These are phyloP conservation scores for Circinella umbellata DNA, from an alignment of 371 early-diverging fungal species.

Conservation along the genomic window DNA sequence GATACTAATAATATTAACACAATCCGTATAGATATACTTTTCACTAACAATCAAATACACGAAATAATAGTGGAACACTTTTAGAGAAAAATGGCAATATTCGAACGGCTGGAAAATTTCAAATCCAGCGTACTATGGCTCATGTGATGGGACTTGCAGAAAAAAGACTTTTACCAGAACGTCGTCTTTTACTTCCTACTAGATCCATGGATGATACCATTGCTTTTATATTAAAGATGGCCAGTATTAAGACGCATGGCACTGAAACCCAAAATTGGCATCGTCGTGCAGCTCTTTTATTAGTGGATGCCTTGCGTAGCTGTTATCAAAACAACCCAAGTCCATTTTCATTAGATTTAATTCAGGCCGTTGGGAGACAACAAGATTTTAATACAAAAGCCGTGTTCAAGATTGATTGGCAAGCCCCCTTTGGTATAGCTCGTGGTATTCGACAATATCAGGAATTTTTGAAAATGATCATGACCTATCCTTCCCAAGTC, in stretches of 20 bases:
- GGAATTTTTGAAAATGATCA: slow-evolving; percentile 26
- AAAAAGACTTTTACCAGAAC: background rate
- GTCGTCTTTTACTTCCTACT: background rate
- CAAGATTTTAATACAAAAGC: slow-evolving; percentile 30
- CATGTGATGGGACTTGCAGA: background rate
- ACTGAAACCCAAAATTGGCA: background rate
- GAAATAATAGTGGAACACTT: background rate
- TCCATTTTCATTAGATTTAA: slow-evolving; percentile 31
- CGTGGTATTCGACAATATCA: slow-evolving; percentile 22
- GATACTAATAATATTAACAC: too few relatives aligned
- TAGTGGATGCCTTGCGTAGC: background rate
- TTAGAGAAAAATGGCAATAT: background rate
- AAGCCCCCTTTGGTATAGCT: slow-evolving; percentile 1
- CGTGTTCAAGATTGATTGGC: slow-evolving; percentile 21
- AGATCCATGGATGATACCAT: background rate
- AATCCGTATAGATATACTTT: too few relatives aligned
- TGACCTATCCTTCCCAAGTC: slow-evolving; percentile 20
- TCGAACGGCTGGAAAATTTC: background rate
- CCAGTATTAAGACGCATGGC: background rate
- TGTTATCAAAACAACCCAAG: slow-evolving; percentile 22
- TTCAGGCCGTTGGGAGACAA: slow-evolving; percentile 40
- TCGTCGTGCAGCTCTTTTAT: background rate
- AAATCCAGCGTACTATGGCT: background rate
- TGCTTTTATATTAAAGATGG: background rate
- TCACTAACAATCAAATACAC: too few relatives aligned